Evolutionary conservation across 2,329 filamentous ascomycete genomes (phyloP).

Genomic region (Alternaria atra): DNA sequence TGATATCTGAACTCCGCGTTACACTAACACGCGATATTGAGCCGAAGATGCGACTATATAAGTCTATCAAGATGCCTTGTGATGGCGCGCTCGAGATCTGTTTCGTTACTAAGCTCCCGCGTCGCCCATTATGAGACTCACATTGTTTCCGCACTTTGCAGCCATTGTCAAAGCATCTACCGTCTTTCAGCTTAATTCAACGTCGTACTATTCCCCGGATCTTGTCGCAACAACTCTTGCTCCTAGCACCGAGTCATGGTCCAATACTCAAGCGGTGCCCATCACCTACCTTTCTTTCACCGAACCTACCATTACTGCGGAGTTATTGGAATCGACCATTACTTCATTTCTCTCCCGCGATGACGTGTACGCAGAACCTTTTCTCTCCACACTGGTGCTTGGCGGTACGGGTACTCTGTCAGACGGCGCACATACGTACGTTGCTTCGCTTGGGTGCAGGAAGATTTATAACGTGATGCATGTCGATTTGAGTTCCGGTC

Average conservation of each 20-base stretch:
- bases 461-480: slow-evolving; percentile 6
- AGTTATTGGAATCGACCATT: slow-evolving; percentile 3
- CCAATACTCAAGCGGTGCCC: slow-evolving; percentile 4
- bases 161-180: neutral
- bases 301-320: slow-evolving; percentile 1
- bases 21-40: neutral
- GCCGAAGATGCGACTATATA: neutral
- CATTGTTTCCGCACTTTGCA: neutral
- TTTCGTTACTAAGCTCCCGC: neutral
- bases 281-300: slow-evolving; percentile 6
- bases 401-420: slow-evolving; percentile 5
- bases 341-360: neutral
- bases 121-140: slow-evolving; percentile 4
- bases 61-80: neutral
- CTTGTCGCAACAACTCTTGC: slow-evolving; percentile 2
- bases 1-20: neutral
- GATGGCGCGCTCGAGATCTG: neutral
- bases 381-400: slow-evolving; percentile 16
- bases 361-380: slow-evolving; percentile 19
- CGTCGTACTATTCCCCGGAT: slow-evolving; percentile 13
- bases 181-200: slow-evolving; percentile 12
- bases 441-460: slow-evolving; percentile 9
- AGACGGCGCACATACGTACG: slow-evolving; percentile 2
- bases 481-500: slow-evolving; percentile 10
- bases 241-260: neutral